Conservation (phyloP, 225 moss, liverwort and hornwort genomes). For the Pseudoscleropodium purum region DNA sequence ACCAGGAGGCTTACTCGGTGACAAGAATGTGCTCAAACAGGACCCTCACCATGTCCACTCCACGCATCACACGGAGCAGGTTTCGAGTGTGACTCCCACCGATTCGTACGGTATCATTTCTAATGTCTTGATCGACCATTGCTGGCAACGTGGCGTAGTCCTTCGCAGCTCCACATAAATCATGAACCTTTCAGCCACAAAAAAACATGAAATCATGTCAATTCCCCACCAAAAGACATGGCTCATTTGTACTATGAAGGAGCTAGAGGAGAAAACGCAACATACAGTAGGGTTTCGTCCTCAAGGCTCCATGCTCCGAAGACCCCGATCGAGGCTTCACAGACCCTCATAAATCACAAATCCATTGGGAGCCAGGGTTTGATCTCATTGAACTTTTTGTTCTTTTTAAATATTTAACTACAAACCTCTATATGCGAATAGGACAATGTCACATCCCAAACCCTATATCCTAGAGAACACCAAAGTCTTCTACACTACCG, state of each 20-base stretch:
- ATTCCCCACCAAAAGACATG: background rate
- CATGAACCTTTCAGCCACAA: constrained; percentile 47
- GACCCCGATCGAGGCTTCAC: background rate
- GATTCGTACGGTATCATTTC: constrained; percentile 36
- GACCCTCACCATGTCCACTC: constrained; percentile 81
- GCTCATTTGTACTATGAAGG: background rate
- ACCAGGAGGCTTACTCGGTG: constrained; percentile 50
- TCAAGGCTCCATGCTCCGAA: background rate
- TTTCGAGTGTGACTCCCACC: constrained; percentile 85
- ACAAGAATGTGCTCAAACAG: constrained; percentile 72
- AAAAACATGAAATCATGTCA: background rate
- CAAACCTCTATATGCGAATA: too few species aligned
- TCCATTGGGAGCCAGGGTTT: background rate
- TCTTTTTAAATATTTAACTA: too few species aligned
- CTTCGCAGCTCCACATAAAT: constrained; percentile 60
- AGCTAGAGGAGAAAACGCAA: background rate
- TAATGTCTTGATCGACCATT: constrained; percentile 67
- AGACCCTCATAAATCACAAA: background rate
- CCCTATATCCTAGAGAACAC: background rate
- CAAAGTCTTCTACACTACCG: background rate
- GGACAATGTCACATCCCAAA: background rate
- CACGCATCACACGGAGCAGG: constrained; percentile 75
- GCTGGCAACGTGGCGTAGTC: constrained; percentile 48
- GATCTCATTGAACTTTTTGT: background rate
- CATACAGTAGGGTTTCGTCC: background rate